Conservation (phyloP, 2,329 filamentous ascomycete species). For the Paecilomyces variotii region DNA sequence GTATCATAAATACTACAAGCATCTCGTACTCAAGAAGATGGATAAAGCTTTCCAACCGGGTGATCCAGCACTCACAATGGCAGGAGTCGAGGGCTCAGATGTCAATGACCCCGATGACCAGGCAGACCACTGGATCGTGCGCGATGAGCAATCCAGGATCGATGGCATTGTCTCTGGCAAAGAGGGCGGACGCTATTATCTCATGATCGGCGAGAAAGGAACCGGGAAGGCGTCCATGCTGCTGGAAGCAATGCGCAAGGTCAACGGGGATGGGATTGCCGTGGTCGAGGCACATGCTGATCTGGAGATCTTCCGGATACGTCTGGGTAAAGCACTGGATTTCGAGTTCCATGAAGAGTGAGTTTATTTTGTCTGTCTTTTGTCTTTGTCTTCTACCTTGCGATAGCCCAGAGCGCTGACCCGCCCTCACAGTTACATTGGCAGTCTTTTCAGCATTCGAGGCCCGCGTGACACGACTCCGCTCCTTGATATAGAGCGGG, state of each 20-base stretch:
- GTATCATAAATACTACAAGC: slow-evolving; percentile 82
- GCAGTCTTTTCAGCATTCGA: slow-evolving; percentile 87
- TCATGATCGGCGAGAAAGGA: slow-evolving; percentile 90
- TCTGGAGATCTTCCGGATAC: slow-evolving; percentile 86
- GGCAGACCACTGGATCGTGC: slow-evolving; percentile 67
- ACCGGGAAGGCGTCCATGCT: slow-evolving; percentile 97
- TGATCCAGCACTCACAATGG: slow-evolving; percentile 78
- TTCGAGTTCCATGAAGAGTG: slow-evolving; percentile 98
- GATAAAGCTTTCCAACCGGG: slow-evolving; percentile 84
- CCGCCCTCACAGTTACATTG: slow-evolving; percentile 50
- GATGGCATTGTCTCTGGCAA: slow-evolving; percentile 73
- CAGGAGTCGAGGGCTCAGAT: slow-evolving; percentile 43
- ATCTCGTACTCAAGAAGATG: slow-evolving; percentile 86
- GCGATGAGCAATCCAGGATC: slow-evolving; percentile 73
- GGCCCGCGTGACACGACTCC: slow-evolving; percentile 88
- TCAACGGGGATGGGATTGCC: slow-evolving; percentile 77
- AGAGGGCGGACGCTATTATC: slow-evolving; percentile 73
- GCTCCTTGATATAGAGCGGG: slow-evolving; percentile 87
- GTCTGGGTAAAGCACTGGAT: slow-evolving; percentile 86
- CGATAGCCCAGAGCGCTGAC: slow-evolving; percentile 5
- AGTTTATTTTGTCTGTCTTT: slow-evolving; percentile 7
- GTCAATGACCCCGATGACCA: slow-evolving; percentile 32
- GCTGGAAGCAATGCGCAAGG: slow-evolving; percentile 88
- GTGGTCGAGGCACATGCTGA: slow-evolving; percentile 98
- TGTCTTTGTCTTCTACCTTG: not conserved